Evolutionary conservation across 2,329 filamentous ascomycete species (phyloP).

Genomic region (Xylaria sp.): DNA sequence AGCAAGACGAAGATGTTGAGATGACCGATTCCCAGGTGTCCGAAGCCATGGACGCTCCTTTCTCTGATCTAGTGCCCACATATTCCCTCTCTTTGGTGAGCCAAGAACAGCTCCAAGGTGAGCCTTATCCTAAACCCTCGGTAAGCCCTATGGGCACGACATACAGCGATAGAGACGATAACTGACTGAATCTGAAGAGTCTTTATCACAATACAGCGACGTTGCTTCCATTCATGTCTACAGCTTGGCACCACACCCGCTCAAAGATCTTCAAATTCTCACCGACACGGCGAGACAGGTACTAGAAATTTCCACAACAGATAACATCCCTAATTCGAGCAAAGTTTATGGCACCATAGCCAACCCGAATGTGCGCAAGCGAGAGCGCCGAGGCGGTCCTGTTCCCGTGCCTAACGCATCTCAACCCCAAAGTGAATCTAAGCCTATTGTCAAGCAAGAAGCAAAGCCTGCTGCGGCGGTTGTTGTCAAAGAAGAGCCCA

Average conservation of each 20-base stretch:
- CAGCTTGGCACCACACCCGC: conserved; percentile 76
- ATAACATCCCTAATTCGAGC: conserved; percentile 68
- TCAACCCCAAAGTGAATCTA: conserved; percentile 45
- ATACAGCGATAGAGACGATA: background rate
- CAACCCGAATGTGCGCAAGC: conserved; percentile 72
- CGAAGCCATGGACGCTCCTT: conserved; percentile 50
- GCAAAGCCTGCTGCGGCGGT: conserved; percentile 44
- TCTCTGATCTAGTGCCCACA: conserved; percentile 62
- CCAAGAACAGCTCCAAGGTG: conserved; percentile 78
- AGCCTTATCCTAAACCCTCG: conserved; percentile 26
- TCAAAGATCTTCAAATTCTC: conserved; percentile 77
- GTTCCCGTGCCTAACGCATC: conserved; percentile 45
- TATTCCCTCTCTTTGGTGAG: conserved; percentile 73
- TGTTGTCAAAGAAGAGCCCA: conserved; percentile 53
- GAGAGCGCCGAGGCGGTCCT: conserved; percentile 55
- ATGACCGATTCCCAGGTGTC: conserved; percentile 73
- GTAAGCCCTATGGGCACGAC: background rate
- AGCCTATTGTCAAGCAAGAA: conserved; percentile 50
- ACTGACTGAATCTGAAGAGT: conserved; percentile 58
- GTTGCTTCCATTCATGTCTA: conserved; percentile 87
- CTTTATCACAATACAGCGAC: conserved; percentile 74
- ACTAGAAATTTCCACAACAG: conserved; percentile 62
- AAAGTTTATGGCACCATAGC: conserved; percentile 77
- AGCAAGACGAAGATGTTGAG: conserved; percentile 72
- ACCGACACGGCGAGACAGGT: conserved; percentile 75